Percentiles rank a stretch among this genome's conserved stretches.
phyloP scores from a whole-genome alignment of 345 rosid species.

The Carallia brachiata region DNA sequence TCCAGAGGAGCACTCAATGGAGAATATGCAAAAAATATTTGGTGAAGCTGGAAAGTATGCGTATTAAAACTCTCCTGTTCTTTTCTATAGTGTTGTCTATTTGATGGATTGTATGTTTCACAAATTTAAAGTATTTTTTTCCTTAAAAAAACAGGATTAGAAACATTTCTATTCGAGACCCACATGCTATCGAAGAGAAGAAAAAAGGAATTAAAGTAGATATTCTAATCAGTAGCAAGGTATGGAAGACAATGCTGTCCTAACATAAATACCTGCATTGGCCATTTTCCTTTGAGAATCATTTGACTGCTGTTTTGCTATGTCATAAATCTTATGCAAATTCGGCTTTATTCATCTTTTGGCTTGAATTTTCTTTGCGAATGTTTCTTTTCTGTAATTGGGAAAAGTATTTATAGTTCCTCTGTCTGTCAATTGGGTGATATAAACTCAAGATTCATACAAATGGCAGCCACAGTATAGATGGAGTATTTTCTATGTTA shows the following conservation, averaged over 20 bases:
- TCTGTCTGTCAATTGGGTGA: too few species aligned
- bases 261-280: background rate
- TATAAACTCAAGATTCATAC: too few species aligned
- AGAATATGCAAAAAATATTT: slow-evolving; percentile 62
- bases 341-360: too few species aligned
- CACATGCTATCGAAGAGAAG: slow-evolving; percentile 54
- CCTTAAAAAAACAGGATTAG: slow-evolving; percentile 44
- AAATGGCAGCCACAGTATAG: too few species aligned
- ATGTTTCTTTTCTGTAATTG: too few species aligned
- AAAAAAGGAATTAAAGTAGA: slow-evolving; percentile 57
- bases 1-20: slow-evolving; percentile 80
- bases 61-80: background rate
- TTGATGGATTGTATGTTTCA: slow-evolving; percentile 2
- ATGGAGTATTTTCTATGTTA: too few species aligned
- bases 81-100: slow-evolving; percentile 14
- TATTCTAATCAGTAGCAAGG: slow-evolving; percentile 55
- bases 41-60: slow-evolving; percentile 76
- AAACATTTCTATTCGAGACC: slow-evolving; percentile 52
- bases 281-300: background rate
- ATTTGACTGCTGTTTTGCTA: background rate
- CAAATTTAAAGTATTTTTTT: slow-evolving; percentile 4
- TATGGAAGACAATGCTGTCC: slow-evolving; percentile 18
- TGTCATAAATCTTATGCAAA: too few species aligned
- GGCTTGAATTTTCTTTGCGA: too few species aligned
- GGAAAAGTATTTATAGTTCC: too few species aligned